These are phyloP conservation scores for Populus ilicifolia DNA, from an alignment of 345 rosid species.

Conservation along the genomic window DNA sequence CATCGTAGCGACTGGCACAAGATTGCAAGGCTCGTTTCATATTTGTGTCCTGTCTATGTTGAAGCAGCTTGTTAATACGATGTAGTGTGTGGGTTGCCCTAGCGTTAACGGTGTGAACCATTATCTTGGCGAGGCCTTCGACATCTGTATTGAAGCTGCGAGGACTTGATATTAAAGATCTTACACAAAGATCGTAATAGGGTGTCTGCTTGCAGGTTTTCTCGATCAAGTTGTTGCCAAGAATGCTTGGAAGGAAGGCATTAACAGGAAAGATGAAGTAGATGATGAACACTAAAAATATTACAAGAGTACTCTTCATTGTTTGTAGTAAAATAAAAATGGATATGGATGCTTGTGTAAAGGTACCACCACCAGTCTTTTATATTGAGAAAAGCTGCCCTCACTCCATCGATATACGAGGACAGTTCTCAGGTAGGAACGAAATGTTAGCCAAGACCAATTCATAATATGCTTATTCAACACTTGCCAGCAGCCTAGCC, in stretches of 20 bases:
- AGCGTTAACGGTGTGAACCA: conserved; percentile 14
- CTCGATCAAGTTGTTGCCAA: conserved; percentile 21
- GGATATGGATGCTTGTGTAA: neutral
- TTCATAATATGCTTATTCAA: too few relatives aligned
- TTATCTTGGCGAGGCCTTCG: conserved; percentile 24
- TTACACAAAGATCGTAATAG: conserved; percentile 18
- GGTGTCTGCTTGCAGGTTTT: conserved; percentile 32
- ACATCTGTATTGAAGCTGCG: conserved; percentile 16
- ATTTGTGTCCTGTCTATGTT: neutral
- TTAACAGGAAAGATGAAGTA: conserved; percentile 6
- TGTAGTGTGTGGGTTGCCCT: conserved; percentile 19
- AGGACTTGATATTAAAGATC: conserved; percentile 16
- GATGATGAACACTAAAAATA: conserved; percentile 11
- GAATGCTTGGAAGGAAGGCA: conserved; percentile 19
- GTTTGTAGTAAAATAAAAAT: neutral
- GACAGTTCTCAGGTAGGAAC: too few relatives aligned
- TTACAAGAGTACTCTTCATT: conserved; percentile 10
- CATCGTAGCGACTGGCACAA: conserved; percentile 25
- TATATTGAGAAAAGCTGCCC: neutral
- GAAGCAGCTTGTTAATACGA: conserved; percentile 14
- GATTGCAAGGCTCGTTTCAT: conserved; percentile 9
- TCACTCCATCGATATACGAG: neutral
- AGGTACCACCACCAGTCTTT: neutral
- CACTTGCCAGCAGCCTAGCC: too few relatives aligned
- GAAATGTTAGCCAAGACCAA: too few relatives aligned